Conservation (phyloP, 805 yeast genomes). For the Lipomyces mesembrius region DNA sequence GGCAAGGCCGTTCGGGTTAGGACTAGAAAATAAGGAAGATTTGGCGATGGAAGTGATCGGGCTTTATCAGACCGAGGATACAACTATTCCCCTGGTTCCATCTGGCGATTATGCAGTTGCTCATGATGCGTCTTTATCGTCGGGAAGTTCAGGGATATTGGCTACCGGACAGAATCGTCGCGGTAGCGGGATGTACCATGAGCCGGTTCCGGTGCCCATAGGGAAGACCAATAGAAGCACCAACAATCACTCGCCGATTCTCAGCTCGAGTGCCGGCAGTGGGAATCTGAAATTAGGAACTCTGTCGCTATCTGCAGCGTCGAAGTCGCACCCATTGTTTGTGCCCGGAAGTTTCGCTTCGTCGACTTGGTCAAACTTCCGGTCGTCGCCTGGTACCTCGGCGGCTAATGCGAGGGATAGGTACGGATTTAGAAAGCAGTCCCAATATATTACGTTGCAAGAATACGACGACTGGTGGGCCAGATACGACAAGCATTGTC, state of each 20-base stretch:
- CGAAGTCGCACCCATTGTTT: slow-evolving; percentile 16
- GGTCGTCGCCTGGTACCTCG: neutral
- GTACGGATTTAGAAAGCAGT: slow-evolving; percentile 83
- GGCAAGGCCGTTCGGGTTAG: slow-evolving; percentile 1
- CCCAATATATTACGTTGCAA: slow-evolving; percentile 55
- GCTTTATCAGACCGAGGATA: slow-evolving; percentile 16
- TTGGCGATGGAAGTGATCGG: slow-evolving; percentile 19
- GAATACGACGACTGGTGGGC: slow-evolving; percentile 79
- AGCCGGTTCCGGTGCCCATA: slow-evolving; percentile 4
- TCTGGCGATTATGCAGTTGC: neutral
- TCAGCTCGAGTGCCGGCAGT: slow-evolving; percentile 6
- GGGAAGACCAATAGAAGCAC: neutral
- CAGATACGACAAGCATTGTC: slow-evolving; percentile 64
- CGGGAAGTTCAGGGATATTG: neutral
- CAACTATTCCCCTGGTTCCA: neutral
- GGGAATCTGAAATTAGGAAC: neutral
- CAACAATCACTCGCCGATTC: neutral
- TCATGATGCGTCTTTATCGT: neutral
- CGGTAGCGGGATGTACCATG: slow-evolving; percentile 1
- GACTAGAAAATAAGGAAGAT: slow-evolving; percentile 11
- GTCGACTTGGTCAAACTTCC: neutral
- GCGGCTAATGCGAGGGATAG: slow-evolving; percentile 57
- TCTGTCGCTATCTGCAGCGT: neutral
- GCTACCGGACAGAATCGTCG: slow-evolving; percentile 3
- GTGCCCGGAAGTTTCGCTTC: slow-evolving; percentile 20